phyloP scores from a whole-genome alignment of 2,329 filamentous ascomycete species.

The Dactylonectria estremocensis region DNA sequence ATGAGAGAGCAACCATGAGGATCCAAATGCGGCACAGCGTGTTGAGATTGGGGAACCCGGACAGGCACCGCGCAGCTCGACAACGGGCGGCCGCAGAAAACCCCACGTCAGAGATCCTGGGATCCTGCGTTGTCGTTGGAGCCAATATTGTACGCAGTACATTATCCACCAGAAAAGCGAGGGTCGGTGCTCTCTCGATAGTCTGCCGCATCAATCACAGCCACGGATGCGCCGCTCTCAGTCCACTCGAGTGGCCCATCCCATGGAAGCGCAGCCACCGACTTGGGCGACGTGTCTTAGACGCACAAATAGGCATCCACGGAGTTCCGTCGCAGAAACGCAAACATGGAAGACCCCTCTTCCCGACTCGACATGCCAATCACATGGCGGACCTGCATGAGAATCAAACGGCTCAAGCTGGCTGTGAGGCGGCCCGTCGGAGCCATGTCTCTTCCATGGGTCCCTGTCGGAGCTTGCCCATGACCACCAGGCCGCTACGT shows the following conservation, averaged over 20 bases:
- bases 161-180: background rate
- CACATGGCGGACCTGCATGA: conserved; percentile 38
- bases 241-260: conserved; percentile 23
- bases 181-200: background rate
- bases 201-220: conserved; percentile 48
- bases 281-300: conserved; percentile 33
- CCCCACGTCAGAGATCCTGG: conserved; percentile 32
- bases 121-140: conserved; percentile 30
- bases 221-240: conserved; percentile 6
- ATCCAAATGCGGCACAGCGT: conserved; percentile 7
- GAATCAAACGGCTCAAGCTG: conserved; percentile 18
- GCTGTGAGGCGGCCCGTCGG: conserved; percentile 21
- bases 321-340: conserved; percentile 13
- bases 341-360: background rate
- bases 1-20: background rate
- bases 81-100: conserved; percentile 5
- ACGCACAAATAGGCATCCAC: conserved; percentile 49
- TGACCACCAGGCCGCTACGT: conserved; percentile 18
- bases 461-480: background rate
- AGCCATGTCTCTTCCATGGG: conserved; percentile 8
- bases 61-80: background rate
- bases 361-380: conserved; percentile 36
- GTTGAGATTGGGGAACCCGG: conserved; percentile 32
- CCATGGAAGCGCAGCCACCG: conserved; percentile 29
- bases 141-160: background rate